Evolutionary conservation across 2,329 filamentous ascomycete species (phyloP).

Genomic region (Blastomyces emzantsi): DNA sequence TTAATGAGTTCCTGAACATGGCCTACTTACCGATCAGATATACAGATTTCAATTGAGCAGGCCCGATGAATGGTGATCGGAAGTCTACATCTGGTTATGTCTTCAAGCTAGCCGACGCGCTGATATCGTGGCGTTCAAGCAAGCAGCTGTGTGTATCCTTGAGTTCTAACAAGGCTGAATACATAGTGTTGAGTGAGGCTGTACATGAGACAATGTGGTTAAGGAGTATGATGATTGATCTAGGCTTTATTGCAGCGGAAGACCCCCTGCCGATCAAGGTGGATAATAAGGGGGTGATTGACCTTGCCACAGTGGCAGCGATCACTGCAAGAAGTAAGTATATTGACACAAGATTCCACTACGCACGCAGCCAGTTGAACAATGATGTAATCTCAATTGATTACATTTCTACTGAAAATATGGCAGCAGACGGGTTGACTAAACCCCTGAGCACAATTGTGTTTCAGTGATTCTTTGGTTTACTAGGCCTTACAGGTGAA

Average conservation of each 20-base stretch:
- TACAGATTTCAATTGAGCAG: background rate
- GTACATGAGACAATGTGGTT: constrained; percentile 1
- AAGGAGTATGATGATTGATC: constrained; percentile 11
- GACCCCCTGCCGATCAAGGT: background rate
- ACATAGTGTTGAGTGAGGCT: background rate
- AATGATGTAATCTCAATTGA: constrained; percentile 8
- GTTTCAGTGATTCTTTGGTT: background rate
- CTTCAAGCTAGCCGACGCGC: background rate
- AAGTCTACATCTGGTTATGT: background rate
- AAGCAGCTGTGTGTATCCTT: background rate
- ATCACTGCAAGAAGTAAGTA: constrained; percentile 11
- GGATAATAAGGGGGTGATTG: constrained; percentile 13
- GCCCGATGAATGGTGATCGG: background rate
- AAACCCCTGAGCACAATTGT: background rate
- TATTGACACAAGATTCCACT: constrained; percentile 15
- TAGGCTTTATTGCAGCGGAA: background rate
- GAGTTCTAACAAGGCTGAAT: background rate
- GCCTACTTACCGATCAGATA: background rate
- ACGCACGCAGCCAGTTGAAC: constrained; percentile 8
- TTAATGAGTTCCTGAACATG: background rate
- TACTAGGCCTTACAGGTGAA: background rate
- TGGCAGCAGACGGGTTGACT: background rate
- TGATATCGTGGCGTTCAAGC: background rate
- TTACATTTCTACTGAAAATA: background rate
- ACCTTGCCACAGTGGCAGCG: constrained; percentile 10